Evolutionary conservation across 257 asterid species (phyloP), one percentile per base, ranked within the genome.

Genomic region (Fraxinus anomala): DNA sequence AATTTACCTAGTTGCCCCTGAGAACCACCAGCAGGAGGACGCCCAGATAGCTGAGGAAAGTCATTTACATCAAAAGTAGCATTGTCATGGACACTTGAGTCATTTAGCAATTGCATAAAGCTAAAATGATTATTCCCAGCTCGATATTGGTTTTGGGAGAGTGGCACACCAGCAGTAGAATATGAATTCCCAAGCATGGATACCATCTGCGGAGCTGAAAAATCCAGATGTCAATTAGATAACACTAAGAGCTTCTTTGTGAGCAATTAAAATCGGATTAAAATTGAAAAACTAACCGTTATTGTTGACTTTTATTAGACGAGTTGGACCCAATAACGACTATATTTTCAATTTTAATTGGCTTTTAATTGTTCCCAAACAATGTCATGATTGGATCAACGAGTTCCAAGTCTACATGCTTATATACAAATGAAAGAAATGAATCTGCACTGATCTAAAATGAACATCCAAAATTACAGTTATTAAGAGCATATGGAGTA

Each of bases 171-270:
- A 85, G 87, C 84, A 83, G 88, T 84, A 81, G 92, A 81, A 87
- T 91, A 89, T 71, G 96, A 85, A 85, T 85, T 91, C n/a, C 89
- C 91, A 34, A 91, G 92, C 96, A 92, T 91, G 68, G 94, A 86
- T 26, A 89, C 91, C 86, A 94, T 88, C 90, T 92, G 98, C 6
- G 97, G 97, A 87, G 92, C 94, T 88, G 97, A 85, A 83, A 85
- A 76, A 63, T 76, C 77, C 71, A 82, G 82, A 40, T 75, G 81
- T 82, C 81, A 86, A 47, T 80, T 77, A 76, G 71, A 79, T 23
- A 42, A 68, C 73, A 47, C 10, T 13, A 76, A 40, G 28, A 26
- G 28, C 28, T 26, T 26, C 28, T 26, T 26, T 26, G 28, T 26
- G 28, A 26, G 28, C 28, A 26, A 26, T 26, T 26, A 26, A 26